These are phyloP conservation scores for Scutellospora calospora DNA, from an alignment of 371 early-diverging fungal species.

Conservation along the genomic window DNA sequence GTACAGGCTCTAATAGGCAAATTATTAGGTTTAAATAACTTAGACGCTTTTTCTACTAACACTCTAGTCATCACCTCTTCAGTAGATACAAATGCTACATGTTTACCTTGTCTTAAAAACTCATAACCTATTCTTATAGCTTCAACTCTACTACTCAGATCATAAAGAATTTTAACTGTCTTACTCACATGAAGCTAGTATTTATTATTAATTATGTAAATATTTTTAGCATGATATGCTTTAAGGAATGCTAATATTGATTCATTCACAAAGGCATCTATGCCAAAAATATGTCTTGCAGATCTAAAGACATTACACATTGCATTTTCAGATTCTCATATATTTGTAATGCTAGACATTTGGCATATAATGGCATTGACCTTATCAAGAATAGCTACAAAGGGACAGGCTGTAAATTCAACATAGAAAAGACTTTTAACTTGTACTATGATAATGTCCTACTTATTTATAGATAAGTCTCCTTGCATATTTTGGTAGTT, in stretches of 20 bases:
- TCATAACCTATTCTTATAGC: slow-evolving; percentile 24
- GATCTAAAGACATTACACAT: neutral
- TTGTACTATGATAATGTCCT: too few species aligned
- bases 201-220: slow-evolving; percentile 11
- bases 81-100: slow-evolving; percentile 3
- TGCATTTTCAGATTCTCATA: too few species aligned
- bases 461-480: too few species aligned
- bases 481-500: slow-evolving; percentile 27
- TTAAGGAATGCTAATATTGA: slow-evolving; percentile 14
- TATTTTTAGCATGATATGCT: slow-evolving; percentile 4
- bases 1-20: neutral
- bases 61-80: neutral
- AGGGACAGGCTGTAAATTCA: too few species aligned
- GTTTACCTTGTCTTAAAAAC: neutral
- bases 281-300: neutral
- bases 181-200: neutral
- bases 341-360: too few species aligned
- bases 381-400: too few species aligned
- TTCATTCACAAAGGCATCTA: slow-evolving; percentile 19
- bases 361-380: too few species aligned
- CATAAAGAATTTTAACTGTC: neutral
- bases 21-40: slow-evolving; percentile 9
- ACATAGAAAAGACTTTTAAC: too few species aligned
- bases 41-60: slow-evolving; percentile 28
- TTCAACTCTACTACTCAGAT: slow-evolving; percentile 17